Evolutionary conservation across 2,329 filamentous ascomycete genomes (phyloP).

Genomic region (Verticillium zaregamsianum): DNA sequence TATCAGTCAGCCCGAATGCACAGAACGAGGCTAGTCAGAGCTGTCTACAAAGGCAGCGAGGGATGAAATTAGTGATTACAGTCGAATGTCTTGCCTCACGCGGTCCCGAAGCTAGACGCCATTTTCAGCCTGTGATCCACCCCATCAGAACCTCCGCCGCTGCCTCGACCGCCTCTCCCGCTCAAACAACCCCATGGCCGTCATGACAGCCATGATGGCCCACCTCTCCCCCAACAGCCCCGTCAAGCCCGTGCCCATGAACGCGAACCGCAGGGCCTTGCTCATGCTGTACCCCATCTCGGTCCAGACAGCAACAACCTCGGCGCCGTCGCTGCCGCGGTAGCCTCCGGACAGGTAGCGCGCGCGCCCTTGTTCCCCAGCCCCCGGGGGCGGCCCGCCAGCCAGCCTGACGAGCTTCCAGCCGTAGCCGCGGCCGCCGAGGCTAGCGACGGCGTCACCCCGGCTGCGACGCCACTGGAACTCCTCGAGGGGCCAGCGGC

Average conservation of each 20-base stretch:
- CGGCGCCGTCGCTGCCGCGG: constrained; percentile 27
- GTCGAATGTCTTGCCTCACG: too few species aligned
- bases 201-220: constrained; percentile 36
- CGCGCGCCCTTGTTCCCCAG: constrained; percentile 9
- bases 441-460: constrained; percentile 26
- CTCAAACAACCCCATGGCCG: constrained; percentile 16
- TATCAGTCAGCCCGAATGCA: too few species aligned
- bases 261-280: constrained; percentile 33
- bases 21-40: too few species aligned
- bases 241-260: constrained; percentile 31
- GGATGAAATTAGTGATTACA: too few species aligned
- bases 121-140: too few species aligned
- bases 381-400: constrained; percentile 10
- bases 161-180: constrained; percentile 6
- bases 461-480: constrained; percentile 40
- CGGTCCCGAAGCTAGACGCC: too few species aligned
- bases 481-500: constrained; percentile 19
- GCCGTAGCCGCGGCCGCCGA: constrained; percentile 26
- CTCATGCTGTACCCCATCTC: constrained; percentile 18
- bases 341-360: constrained; percentile 13
- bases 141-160: background rate
- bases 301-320: constrained; percentile 38
- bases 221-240: constrained; percentile 36
- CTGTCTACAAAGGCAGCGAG: too few species aligned
- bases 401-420: constrained; percentile 38